Percentiles rank a stretch among this genome's conserved stretches.
Evolutionary conservation across 805 yeast species (phyloP).

Genomic region (Komagataella pseudopastoris): DNA sequence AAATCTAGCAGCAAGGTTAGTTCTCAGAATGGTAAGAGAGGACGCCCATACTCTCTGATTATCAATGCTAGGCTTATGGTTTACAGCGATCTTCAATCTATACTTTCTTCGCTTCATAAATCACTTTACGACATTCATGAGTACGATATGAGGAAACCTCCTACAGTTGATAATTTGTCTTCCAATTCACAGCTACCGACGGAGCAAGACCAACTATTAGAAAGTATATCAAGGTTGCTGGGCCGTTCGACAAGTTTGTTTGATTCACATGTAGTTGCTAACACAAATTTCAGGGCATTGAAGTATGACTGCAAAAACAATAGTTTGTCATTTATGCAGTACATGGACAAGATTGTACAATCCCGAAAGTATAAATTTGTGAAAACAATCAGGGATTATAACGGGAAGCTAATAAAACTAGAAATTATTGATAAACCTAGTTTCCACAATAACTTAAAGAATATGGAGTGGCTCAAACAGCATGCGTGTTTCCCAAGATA

Average conservation of each 20-base stretch:
- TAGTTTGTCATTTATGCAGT: background rate
- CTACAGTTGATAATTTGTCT: background rate
- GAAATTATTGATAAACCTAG: background rate
- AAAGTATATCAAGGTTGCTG: background rate
- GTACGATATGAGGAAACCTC: background rate
- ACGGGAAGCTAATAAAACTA: background rate
- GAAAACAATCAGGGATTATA: background rate
- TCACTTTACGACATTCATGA: background rate
- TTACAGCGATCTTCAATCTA: background rate
- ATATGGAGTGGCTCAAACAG: background rate
- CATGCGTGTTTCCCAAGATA: background rate
- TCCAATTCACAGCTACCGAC: background rate
- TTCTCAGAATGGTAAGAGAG: background rate
- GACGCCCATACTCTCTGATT: background rate
- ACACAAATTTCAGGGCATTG: background rate
- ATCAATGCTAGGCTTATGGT: background rate
- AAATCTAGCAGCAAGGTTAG: background rate
- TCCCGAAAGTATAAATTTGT: background rate
- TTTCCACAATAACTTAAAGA: background rate
- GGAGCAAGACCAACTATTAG: background rate
- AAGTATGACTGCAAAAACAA: background rate
- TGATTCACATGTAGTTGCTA: background rate
- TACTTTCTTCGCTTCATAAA: background rate
- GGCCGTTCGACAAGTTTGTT: background rate
- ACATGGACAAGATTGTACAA: background rate